Base-by-base conservation (phyloP, 2,329 filamentous ascomycete genomes). In the Davidsoniella eucalypti region DNA sequence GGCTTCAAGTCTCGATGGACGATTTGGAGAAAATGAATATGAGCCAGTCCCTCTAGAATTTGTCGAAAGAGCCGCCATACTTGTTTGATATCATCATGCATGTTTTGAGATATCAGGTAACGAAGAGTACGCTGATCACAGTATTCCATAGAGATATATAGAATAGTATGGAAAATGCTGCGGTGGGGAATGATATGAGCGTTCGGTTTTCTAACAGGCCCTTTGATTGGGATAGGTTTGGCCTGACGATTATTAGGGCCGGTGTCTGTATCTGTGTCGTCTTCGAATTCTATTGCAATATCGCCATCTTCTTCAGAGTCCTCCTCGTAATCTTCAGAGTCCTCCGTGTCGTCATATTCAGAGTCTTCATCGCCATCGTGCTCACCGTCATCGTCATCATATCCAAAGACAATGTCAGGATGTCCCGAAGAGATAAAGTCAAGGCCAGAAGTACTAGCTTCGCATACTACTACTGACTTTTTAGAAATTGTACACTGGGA, bases 71-170 rank as follows among this genome's bases (percentile, higher is more conserved):
- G 70, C 26, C 87, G 79, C 92, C 92, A 98, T 14, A 84, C 77
- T 58, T 94, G 84, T 25, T 87, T 75, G 1, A 75, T 72, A 52
- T 88, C 79, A 57, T 84, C 80, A 57, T 78, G 77, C 9, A 96
- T 67, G 26, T 80, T 82, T 58, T 82, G 78, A 18, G 77, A 74
- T 52, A 98, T 93, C 26, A 95, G 67, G 68, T 96, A 87, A 17
- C 88, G 82, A 29, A 98, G 73, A 0, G 92, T 96, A 74, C 84
- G 78, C 61, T 90, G 92, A 62, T 96, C 90, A 60, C 92, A 98
- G 57, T 95, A 94, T 61, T 98, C 92, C 92, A 98, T 98, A 54
- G 94, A 92, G 51, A 98, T 96, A 62, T 95, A 98, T 40, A 98
- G 72, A 5, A 88, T 81, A 0, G 83, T 88, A 48, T 76, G 76